Percentiles rank a stretch among this genome's conserved stretches.
phyloP scores from a whole-genome alignment of 495 filamentous ascomycete genomes.

The Hypomontagnella monticulosa region DNA sequence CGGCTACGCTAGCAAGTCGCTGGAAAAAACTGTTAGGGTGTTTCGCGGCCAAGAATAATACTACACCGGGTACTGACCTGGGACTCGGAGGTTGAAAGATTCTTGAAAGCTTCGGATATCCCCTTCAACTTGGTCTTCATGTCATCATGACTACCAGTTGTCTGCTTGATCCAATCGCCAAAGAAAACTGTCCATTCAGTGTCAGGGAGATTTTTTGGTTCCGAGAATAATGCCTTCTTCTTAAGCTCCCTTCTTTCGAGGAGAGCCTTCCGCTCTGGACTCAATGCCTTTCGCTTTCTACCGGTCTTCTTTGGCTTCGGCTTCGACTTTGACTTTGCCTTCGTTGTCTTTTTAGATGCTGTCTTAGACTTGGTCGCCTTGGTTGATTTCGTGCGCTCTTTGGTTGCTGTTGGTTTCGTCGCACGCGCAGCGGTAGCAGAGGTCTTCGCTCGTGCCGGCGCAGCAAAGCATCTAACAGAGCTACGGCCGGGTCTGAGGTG shows the following conservation, averaged over 20 bases:
- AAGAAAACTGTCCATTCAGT: conserved; percentile 39
- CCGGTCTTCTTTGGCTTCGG: conserved; percentile 25
- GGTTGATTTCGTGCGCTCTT: conserved; percentile 19
- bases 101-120: conserved; percentile 37
- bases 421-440: conserved; percentile 10
- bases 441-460: conserved; percentile 25
- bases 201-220: conserved; percentile 27
- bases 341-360: conserved; percentile 29
- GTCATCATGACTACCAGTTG: not conserved
- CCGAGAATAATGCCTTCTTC: conserved; percentile 42
- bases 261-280: conserved; percentile 35
- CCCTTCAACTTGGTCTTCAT: not conserved
- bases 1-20: conserved; percentile 57
- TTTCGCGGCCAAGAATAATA: not conserved
- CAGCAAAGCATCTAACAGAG: conserved; percentile 43
- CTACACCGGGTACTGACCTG: conserved; percentile 43
- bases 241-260: conserved; percentile 37
- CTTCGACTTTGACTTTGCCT: conserved; percentile 34
- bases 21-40: conserved; percentile 30
- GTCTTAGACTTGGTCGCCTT: conserved; percentile 20
- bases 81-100: conserved; percentile 40
- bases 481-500: conserved; percentile 11
- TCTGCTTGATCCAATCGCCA: conserved; percentile 14
- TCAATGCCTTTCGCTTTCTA: conserved; percentile 28
- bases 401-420: conserved; percentile 5